Evolutionary conservation across 2,329 filamentous ascomycete species (phyloP), one percentile per base, ranked within the genome.

Genomic region (Aspergillus sclerotialis): DNA sequence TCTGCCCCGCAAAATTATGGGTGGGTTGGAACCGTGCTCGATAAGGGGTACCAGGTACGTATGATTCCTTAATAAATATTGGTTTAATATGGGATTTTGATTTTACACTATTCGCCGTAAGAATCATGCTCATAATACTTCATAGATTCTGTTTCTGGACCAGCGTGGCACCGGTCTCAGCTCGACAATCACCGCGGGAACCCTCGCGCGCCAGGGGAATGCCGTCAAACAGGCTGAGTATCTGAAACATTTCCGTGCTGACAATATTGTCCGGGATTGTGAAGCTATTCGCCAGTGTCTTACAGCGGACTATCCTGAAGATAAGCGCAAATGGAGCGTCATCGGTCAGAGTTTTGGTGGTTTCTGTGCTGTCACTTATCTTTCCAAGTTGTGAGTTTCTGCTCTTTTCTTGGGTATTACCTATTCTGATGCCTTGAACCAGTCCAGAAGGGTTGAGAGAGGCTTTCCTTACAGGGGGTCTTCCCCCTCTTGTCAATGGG

Each of bases 261-360:
- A 95, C 61, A 92, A 76, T 53, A 93, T 94, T 33, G 88, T 96
- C 26, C 78, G 77, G 30, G 90, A 96, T 53, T 85, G 83, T 44
- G 90, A 96, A 57, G 87, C 89, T 4, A 78, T 96, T 19, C 77
- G 90, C 4, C 75, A 79, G 49, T 81, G 73, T 25, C 68, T 96
- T 35, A 92, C 84, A 0, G 66, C 70, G 4, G 76, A 80, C 33
- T 84, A 79, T 49, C 78, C 83, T 0, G 67, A 74, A 14, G 76
- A 82, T 30, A 79, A 83, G 55, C 76, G 79, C 56, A 80, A 81
- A 55, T 95, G 89, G 90, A 83, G 80, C 38, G 74, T 92, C 18
- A 82, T 94, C 42, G 90, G 90, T 7, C 90, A 95, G 64, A 89
- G 82, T 11, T 96, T 94, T 59, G 90, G 90, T 25, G 90, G 90